Evolutionary conservation across 2,329 filamentous ascomycete genomes (phyloP).

Genomic region (Aspergillus floridensis): DNA sequence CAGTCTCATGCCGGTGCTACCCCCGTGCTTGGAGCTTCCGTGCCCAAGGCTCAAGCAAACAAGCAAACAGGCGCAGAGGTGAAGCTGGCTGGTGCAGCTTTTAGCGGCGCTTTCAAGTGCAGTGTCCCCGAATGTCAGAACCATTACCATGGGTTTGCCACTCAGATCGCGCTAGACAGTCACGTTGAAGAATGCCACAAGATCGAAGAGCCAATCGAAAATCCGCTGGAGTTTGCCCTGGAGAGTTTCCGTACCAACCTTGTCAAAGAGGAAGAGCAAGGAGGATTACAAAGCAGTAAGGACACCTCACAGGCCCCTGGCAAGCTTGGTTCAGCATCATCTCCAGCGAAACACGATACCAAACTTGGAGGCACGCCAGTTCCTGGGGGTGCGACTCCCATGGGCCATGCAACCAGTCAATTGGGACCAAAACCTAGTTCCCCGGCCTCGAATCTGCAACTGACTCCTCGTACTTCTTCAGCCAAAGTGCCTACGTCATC

Average conservation of each 20-base stretch:
- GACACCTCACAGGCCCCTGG: constrained; percentile 11
- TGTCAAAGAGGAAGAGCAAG: constrained; percentile 47
- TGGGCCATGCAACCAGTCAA: constrained; percentile 35
- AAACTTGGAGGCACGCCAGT: constrained; percentile 31
- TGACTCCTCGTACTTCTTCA: constrained; percentile 29
- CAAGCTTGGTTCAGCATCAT: constrained; percentile 21
- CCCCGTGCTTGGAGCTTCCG: constrained; percentile 25
- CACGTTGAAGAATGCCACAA: constrained; percentile 56
- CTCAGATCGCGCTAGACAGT: constrained; percentile 53
- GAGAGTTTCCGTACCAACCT: constrained; percentile 52
- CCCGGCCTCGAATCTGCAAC: constrained; percentile 34
- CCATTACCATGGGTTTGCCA: constrained; percentile 54
- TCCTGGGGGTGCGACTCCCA: constrained; percentile 29
- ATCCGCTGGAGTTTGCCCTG: constrained; percentile 57
- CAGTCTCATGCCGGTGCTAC: constrained; percentile 45
- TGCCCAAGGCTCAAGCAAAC: constrained; percentile 28
- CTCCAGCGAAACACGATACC: constrained; percentile 28
- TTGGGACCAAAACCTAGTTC: constrained; percentile 34
- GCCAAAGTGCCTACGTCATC: constrained; percentile 22
- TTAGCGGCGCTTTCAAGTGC: constrained; percentile 53
- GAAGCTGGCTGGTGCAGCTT: constrained; percentile 36
- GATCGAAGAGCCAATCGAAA: constrained; percentile 48
- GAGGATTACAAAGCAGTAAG: constrained; percentile 22
- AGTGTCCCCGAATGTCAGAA: constrained; percentile 52
- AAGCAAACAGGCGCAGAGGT: constrained; percentile 37